phyloP scores from a whole-genome alignment of 176 grass and related monocot species.

The Cocos nucifera region DNA sequence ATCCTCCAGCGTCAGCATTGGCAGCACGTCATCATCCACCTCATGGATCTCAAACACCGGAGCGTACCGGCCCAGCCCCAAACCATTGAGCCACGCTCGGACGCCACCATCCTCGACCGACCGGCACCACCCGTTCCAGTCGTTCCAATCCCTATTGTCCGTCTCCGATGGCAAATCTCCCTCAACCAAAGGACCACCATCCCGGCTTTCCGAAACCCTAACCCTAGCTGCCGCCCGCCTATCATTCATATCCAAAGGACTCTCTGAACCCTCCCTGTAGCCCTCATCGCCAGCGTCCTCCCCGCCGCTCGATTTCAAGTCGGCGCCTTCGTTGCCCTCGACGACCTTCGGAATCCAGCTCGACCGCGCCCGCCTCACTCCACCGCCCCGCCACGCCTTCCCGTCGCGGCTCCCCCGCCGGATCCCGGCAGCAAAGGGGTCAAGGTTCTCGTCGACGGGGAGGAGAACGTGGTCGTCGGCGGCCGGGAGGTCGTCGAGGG shows the following conservation, averaged over 20 bases:
- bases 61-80: slow-evolving; percentile 60
- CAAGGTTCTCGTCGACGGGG: slow-evolving; percentile 6
- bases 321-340: slow-evolving; percentile 7
- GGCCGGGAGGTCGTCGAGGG: slow-evolving; percentile 3
- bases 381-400: slow-evolving; percentile 5
- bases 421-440: not conserved
- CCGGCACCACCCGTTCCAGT: slow-evolving; percentile 36
- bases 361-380: slow-evolving; percentile 11
- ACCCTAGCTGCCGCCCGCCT: slow-evolving; percentile 26
- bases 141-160: slow-evolving; percentile 26
- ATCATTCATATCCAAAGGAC: slow-evolving; percentile 13
- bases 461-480: slow-evolving; percentile 25
- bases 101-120: slow-evolving; percentile 54
- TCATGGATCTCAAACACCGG: slow-evolving; percentile 83
- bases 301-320: slow-evolving; percentile 4
- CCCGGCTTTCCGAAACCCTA: slow-evolving; percentile 67
- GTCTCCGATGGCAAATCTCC: slow-evolving; percentile 33
- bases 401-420: not conserved
- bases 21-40: slow-evolving; percentile 72
- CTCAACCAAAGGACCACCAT: slow-evolving; percentile 19
- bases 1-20: slow-evolving; percentile 78
- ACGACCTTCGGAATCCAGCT: slow-evolving; percentile 7
- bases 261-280: slow-evolving; percentile 37
- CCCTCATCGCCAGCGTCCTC: slow-evolving; percentile 34
- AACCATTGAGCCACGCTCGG: slow-evolving; percentile 46